Conservation (phyloP, 768 basidiomycete genomes). For the Suillus subaureus region DNA sequence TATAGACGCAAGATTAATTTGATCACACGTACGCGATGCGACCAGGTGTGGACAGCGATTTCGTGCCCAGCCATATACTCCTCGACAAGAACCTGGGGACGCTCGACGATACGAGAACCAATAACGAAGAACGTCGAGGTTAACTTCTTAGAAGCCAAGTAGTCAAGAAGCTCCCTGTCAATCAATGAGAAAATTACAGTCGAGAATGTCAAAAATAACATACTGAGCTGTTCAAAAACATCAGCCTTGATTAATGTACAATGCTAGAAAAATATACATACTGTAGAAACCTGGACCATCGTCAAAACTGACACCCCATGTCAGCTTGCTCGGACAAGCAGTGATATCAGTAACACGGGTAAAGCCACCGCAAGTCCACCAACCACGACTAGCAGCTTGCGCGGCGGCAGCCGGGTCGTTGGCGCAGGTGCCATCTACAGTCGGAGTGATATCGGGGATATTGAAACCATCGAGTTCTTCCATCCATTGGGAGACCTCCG, state of each 20-base stretch:
- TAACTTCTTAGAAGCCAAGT: constrained; percentile 62
- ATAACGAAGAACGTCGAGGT: constrained; percentile 91
- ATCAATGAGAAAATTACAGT: constrained; percentile 6
- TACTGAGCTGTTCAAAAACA: constrained; percentile 48
- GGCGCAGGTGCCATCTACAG: constrained; percentile 68
- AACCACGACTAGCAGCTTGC: constrained; percentile 66
- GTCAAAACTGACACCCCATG: constrained; percentile 85
- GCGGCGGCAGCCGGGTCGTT: constrained; percentile 58
- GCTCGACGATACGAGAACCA: constrained; percentile 81
- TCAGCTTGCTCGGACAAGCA: constrained; percentile 64
- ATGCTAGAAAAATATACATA: constrained; percentile 39
- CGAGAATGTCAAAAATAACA: constrained; percentile 19
- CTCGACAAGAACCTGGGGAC: constrained; percentile 72
- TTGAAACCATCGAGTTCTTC: constrained; percentile 68
- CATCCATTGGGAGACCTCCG: constrained; percentile 75
- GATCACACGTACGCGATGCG: constrained; percentile 57
- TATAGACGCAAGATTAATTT: constrained; percentile 21
- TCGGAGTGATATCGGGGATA: constrained; percentile 68
- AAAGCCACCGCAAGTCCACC: constrained; percentile 89
- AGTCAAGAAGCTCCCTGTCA: constrained; percentile 68
- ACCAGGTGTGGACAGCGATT: constrained; percentile 90
- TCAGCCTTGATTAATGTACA: constrained; percentile 8
- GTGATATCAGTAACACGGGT: constrained; percentile 63
- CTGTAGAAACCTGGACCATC: constrained; percentile 88
- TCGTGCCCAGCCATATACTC: constrained; percentile 83